phyloP scores from a whole-genome alignment of 179 eudicot genomes.

The Amaranthus tricolor region DNA sequence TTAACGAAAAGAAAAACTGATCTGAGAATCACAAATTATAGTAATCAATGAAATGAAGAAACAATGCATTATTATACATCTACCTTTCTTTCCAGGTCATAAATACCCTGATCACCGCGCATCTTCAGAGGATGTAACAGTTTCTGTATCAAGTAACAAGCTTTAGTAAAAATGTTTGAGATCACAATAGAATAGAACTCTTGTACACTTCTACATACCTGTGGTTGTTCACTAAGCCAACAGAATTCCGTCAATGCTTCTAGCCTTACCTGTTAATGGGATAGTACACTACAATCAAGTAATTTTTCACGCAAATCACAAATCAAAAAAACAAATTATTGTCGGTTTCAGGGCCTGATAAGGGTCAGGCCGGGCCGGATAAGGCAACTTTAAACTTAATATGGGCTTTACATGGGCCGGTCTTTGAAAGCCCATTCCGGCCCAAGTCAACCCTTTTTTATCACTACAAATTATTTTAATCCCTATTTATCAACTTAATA shows the following conservation, averaged over 20 bases:
- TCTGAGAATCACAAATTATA: not conserved
- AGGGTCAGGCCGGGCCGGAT: no score
- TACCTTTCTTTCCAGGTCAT: conserved; percentile 76
- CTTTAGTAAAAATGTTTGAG: not conserved
- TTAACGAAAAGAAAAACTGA: not conserved
- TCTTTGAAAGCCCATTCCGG: no score
- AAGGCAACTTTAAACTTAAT: no score
- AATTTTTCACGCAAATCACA: not conserved
- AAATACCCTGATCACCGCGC: conserved; percentile 88
- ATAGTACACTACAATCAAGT: not conserved
- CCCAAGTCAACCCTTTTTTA: no score
- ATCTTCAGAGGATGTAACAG: conserved; percentile 70
- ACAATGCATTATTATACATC: not conserved
- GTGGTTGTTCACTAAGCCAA: conserved; percentile 85
- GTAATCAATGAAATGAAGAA: not conserved
- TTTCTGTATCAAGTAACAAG: conserved; percentile 46
- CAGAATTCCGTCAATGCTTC: conserved; percentile 69
- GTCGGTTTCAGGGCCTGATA: no score
- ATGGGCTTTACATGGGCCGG: no score
- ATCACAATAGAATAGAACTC: not conserved
- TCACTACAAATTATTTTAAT: no score
- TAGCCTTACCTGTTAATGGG: conserved; percentile 55
- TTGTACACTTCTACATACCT: conserved; percentile 32
- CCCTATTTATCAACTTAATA: no score
- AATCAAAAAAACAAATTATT: not conserved